Conservation (phyloP, 352 stramenopile species). For the Globisporangium lucens region DNA sequence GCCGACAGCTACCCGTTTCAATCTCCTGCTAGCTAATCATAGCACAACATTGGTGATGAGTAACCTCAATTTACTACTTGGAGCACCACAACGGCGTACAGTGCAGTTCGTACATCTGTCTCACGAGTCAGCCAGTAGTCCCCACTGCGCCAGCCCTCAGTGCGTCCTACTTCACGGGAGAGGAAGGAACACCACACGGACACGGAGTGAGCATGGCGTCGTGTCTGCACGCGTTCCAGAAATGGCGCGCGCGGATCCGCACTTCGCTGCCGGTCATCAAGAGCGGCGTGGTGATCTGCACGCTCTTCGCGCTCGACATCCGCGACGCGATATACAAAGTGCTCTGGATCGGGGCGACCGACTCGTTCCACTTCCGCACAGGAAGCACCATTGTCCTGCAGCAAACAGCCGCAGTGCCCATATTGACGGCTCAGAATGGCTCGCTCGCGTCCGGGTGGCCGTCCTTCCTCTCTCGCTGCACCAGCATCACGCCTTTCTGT, state of each 20-base stretch:
- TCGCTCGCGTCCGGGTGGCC: constrained; percentile 27
- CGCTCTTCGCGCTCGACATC: constrained; percentile 32
- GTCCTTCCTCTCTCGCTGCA: constrained; percentile 31
- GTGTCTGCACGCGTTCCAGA: background rate
- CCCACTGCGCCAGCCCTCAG: background rate
- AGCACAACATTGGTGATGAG: background rate
- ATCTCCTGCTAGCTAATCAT: background rate
- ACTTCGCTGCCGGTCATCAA: constrained; percentile 12
- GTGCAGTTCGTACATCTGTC: background rate
- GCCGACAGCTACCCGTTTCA: background rate
- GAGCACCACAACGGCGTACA: background rate
- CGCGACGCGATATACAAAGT: constrained; percentile 36
- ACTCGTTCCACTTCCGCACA: constrained; percentile 35
- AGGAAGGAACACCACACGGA: background rate
- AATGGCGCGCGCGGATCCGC: background rate
- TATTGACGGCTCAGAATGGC: constrained; percentile 14
- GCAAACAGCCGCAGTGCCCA: constrained; percentile 14
- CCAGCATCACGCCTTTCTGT: constrained; percentile 27
- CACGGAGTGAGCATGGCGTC: constrained; percentile 1
- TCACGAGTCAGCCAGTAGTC: background rate
- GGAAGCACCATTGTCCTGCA: constrained; percentile 23
- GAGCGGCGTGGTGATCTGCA: constrained; percentile 20
- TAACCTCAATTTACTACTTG: background rate
- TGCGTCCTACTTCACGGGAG: background rate
- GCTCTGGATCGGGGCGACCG: constrained; percentile 30